Conservation (phyloP, 345 rosid genomes). For the Pseudoturritis turrita region DNA sequence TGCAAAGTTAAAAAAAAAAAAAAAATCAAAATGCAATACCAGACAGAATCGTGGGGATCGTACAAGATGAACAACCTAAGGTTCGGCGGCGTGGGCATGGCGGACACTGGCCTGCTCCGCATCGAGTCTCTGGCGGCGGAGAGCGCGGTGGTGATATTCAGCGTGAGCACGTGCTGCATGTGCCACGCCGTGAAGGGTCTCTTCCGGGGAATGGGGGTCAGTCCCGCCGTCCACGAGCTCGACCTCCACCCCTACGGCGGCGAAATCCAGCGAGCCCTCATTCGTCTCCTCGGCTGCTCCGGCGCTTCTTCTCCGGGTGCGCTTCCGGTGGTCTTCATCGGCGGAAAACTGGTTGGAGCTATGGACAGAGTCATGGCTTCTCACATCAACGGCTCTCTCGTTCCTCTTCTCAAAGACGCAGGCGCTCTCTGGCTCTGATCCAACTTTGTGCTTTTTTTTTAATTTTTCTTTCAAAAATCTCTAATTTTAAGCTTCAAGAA, state of each 20-base stretch:
- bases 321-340: slow-evolving; percentile 91
- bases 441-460: not conserved
- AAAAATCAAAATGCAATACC: slow-evolving; percentile 43
- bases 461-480: not conserved
- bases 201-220: slow-evolving; percentile 90
- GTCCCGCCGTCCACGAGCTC: slow-evolving; percentile 84
- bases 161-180: slow-evolving; percentile 94
- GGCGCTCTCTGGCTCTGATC: slow-evolving; percentile 90
- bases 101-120: slow-evolving; percentile 44
- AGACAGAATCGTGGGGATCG: slow-evolving; percentile 51
- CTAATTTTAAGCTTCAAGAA: not conserved
- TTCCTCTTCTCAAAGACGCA: slow-evolving; percentile 88
- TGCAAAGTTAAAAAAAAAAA: not conserved
- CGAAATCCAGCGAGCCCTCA: slow-evolving; percentile 65
- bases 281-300: slow-evolving; percentile 50
- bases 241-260: slow-evolving; percentile 72
- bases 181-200: slow-evolving; percentile 86
- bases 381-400: slow-evolving; percentile 89
- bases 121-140: slow-evolving; percentile 71
- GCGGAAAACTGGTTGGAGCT: slow-evolving; percentile 85
- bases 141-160: slow-evolving; percentile 87
- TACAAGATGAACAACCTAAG: slow-evolving; percentile 34
- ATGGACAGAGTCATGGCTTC: slow-evolving; percentile 95
- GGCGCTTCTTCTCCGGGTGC: slow-evolving; percentile 40
- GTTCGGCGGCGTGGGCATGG: not conserved